Base-by-base conservation (phyloP, 179 eudicot species). In the Spinacia oleracea region DNA sequence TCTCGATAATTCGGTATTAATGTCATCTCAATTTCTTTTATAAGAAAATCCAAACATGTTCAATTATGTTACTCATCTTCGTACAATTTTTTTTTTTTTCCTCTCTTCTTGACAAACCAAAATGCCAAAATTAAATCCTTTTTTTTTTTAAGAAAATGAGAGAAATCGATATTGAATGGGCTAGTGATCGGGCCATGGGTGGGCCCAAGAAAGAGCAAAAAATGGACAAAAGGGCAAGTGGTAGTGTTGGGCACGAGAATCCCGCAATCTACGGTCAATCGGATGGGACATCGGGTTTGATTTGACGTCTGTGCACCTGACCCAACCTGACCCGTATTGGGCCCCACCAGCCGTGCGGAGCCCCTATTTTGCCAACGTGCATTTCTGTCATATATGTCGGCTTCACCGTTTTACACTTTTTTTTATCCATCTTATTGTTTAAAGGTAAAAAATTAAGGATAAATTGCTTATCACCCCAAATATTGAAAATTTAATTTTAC, bases 181-280 rank as follows among this genome's bases (percentile, higher is more conserved):
- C 46, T 7, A 73, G 5, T 7, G 7, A 55, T 53, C 65, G 66
- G 77, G 65, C 11, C 7, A 2, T 18, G 20, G 16, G 42, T 20
- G 74, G 81, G 73, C n/a, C 46, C 23, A 25, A 7, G 29, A n/a
- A 42, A 56, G 21, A 63, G n/a, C 56, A 4, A 74, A 68, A 74
- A 43, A 74, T 60, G 20, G 65, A 67, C 31, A 74, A 67, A 66
- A 31, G 64, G 68, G 21, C 34, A 9, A 23, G 10, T 11, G 40
- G 63, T 20, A 35, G 48, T 4, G 9, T 48, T 72, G 51, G 53
- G 32, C 83, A 75, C 79, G 83, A 80, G 83, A 80, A 80, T 80
- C 75, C 83, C 83, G 83, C 75, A 80, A 80, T 75, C 79, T 58
- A 34, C 83, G 83, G 83, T 80, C 83, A 80, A 80, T 80, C 76